Evolutionary conservation across 2,329 filamentous ascomycete species (phyloP), one percentile per base, ranked within the genome.

Genomic region (Neopestalotiopsis rosae): DNA sequence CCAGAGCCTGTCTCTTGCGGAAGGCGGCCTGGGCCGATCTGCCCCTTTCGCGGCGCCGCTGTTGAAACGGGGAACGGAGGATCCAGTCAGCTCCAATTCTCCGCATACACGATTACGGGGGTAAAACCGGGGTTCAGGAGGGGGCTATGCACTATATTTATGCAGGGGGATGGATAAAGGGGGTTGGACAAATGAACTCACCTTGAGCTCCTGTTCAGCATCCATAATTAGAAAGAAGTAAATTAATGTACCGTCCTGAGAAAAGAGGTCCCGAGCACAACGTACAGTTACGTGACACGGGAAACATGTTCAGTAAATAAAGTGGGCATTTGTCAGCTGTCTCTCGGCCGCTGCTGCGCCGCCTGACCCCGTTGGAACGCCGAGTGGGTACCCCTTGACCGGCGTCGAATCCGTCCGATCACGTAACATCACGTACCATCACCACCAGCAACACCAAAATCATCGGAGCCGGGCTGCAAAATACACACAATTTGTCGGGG

Each of bases 1-100:
- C 72, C 13, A 76, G 71, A 1, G 71, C 70, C 42, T 78, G 76
- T 14, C 77, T 73, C 62, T 77, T 76, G 9, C 78, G 74, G 62
- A 78, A 80, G 7, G 73, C 76, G 7, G 77, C 76, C 61, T 79
- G 77, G 3, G 78, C 73, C 7, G 72, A 65, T 40, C 73, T 76
- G 4, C 76, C 77, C 42, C 77, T 75, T 66, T 79, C 77, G 2
- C 77, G 74, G 24, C 77, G 76, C n/a, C 73, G 72, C 76, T 78
- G 58, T 56, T 63, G 28, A 17, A 28, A 52, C 20, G 45, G 57
- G 24, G 57, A 61, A 28, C 20, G 17, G 20, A 17, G 34, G 59
- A 20, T 20, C 57, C 30, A 34, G 32, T 61, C 59, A 61, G 59
- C 13, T 34, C 32, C 59, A 61, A 30, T 34, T 34, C 30, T 61